These are phyloP conservation scores for Starmera dryadoides DNA, from an alignment of 805 yeast genomes.

Conservation along the genomic window DNA sequence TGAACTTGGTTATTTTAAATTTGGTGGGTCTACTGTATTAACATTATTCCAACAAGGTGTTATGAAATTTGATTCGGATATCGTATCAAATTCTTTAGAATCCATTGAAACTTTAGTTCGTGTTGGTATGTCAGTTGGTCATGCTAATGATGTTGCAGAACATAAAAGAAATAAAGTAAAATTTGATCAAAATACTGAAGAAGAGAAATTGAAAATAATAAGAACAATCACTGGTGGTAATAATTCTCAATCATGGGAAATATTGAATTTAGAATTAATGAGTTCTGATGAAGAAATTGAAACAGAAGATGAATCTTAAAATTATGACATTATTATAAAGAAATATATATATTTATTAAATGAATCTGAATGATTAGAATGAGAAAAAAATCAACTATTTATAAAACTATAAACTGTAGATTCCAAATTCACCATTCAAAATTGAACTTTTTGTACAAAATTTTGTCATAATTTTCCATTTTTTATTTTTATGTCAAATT, in stretches of 20 bases:
- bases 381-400: no score
- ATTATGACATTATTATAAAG: no score
- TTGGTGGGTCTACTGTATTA: conserved; percentile 89
- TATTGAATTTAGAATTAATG: conserved; percentile 5
- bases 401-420: no score
- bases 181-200: conserved; percentile 39
- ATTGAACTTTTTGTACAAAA: no score
- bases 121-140: conserved; percentile 93
- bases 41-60: conserved; percentile 47
- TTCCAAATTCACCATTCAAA: no score
- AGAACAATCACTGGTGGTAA: conserved; percentile 54
- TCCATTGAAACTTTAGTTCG: conserved; percentile 76
- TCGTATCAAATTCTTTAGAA: conserved; percentile 56
- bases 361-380: no score
- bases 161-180: conserved; percentile 38
- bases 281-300: conserved; percentile 17
- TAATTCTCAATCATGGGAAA: conserved; percentile 19
- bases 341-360: no score
- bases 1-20: conserved; percentile 90
- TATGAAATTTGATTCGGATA: conserved; percentile 66
- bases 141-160: conserved; percentile 43
- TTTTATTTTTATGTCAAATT: no score
- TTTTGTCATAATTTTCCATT: no score
- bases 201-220: conserved; percentile 41
- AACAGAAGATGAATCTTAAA: conserved; percentile 1